Conservation (phyloP, 1,284 basidiomycete genomes). For the Moesziomyces parantarcticus region DNA sequence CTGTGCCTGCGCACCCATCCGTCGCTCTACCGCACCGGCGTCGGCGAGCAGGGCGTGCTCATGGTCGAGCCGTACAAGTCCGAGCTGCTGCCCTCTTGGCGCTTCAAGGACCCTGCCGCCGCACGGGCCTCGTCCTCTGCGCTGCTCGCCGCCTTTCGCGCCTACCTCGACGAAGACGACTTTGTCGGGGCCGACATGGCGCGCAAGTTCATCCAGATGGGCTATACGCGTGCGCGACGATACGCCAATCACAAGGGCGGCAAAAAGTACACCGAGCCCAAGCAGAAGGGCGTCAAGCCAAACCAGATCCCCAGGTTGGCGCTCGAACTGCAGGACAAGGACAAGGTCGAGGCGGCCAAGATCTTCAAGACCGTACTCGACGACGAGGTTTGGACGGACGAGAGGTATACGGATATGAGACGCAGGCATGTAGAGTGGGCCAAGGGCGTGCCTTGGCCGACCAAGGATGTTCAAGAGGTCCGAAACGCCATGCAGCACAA, state of each 20-base stretch:
- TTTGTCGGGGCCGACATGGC: constrained; percentile 44
- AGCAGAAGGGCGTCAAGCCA: constrained; percentile 2
- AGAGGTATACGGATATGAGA: constrained; percentile 20
- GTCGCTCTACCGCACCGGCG: constrained; percentile 42
- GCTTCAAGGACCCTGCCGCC: constrained; percentile 26
- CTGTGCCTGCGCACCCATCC: constrained; percentile 33
- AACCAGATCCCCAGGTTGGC: constrained; percentile 16
- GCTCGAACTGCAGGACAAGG: constrained; percentile 25
- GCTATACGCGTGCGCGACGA: constrained; percentile 38
- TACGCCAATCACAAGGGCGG: constrained; percentile 50
- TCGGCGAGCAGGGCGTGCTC: constrained; percentile 50
- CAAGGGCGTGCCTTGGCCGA: not conserved
- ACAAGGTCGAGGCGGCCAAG: constrained; percentile 40
- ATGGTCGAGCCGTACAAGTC: constrained; percentile 49
- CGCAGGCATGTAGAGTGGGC: constrained; percentile 27
- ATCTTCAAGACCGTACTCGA: constrained; percentile 35
- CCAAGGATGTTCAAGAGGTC: constrained; percentile 14
- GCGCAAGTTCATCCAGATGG: constrained; percentile 48
- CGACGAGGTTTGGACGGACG: constrained; percentile 28
- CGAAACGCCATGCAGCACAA: constrained; percentile 10
- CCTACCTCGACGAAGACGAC: constrained; percentile 31
- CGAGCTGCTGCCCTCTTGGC: constrained; percentile 42
- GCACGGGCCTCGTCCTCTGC: constrained; percentile 24
- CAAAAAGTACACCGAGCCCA: constrained; percentile 21
- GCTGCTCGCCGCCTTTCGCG: constrained; percentile 19